Conservation (phyloP, 768 basidiomycete species). For the Lentinus brumalis region DNA sequence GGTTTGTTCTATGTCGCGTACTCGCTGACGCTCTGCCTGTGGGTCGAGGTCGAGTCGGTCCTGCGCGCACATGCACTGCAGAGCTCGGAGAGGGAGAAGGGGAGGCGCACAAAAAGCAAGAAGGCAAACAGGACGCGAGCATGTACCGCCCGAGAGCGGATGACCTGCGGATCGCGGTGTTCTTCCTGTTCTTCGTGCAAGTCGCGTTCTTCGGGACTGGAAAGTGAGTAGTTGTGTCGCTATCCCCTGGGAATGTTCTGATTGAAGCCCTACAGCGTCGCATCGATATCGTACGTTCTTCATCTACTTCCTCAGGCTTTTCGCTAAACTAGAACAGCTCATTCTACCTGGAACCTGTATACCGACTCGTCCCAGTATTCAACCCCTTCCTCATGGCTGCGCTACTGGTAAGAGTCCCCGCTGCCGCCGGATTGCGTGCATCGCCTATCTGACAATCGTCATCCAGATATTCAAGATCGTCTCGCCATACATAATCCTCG, state of each 20-base stretch:
- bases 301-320: too few species aligned
- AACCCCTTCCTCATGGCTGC: conserved; percentile 82
- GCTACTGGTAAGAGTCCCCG: conserved; percentile 53
- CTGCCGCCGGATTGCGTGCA: not conserved
- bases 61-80: conserved; percentile 19
- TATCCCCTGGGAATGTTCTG: not conserved
- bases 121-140: not conserved
- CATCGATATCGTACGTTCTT: conserved; percentile 73
- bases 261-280: conserved; percentile 50
- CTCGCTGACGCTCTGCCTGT: conserved; percentile 58
- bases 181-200: conserved; percentile 87
- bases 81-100: not conserved
- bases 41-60: conserved; percentile 65
- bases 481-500: conserved; percentile 76
- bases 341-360: conserved; percentile 88
- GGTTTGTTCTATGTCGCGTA: conserved; percentile 79
- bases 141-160: conserved; percentile 39
- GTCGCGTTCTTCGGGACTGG: conserved; percentile 86
- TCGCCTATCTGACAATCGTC: not conserved
- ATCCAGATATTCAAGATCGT: conserved; percentile 79
- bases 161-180: conserved; percentile 73
- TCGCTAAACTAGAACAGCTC: conserved; percentile 43
- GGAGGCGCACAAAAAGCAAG: not conserved
- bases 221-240: conserved; percentile 34
- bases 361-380: conserved; percentile 83